Evolutionary conservation across 2,329 filamentous ascomycete species (phyloP), one percentile per base, ranked within the genome.

Genomic region (Fusarium pseudoanthophilum): DNA sequence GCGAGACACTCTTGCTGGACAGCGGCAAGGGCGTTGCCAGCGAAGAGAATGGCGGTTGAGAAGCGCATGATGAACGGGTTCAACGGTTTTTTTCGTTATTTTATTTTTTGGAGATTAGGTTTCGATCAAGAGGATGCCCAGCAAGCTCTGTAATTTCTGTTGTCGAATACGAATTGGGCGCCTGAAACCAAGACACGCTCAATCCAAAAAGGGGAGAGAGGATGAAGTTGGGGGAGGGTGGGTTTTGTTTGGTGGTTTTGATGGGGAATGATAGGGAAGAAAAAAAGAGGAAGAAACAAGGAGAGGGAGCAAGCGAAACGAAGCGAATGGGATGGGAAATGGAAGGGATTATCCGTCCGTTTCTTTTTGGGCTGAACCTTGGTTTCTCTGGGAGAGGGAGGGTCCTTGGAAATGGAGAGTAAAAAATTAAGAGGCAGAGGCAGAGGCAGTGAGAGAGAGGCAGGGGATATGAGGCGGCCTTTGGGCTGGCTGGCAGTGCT

Each of bases 1-100:
- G 78, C 77, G 60, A 88, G 76, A 75, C 86, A 87, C 75, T 83
- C 80, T 71, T 78, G 60, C 60, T 72, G 75, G 45, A 80, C 73
- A 71, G 79, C 61, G 71, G 80, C 78, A 67, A 79, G 75, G 61
- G 75, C 80, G 63, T 78, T 82, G 75, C 78, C 80, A 67, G 80
- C 79, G 69, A 82, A 73, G 66, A 84, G 70, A 52, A 84, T 74
- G 56, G 79, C 75, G 42, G 79, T 67, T 67, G 81, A 71, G 75
- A 82, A 75, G 55, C 77, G 78, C 79, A 80, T 81, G 57, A 45
- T 75, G 71, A 24, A 55, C 34, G 69, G 48, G 57, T 55, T 43
- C 37, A 60, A 45, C 43, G 60, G 55, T 15, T 55, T 51, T 46
- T 48, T 58, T 55, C 30, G 21, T 24, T 60, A 16, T 43, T 40